Evolutionary conservation across 2,329 filamentous ascomycete genomes (phyloP), one percentile per base, ranked within the genome.

Genomic region (Leptodontidium sp.): DNA sequence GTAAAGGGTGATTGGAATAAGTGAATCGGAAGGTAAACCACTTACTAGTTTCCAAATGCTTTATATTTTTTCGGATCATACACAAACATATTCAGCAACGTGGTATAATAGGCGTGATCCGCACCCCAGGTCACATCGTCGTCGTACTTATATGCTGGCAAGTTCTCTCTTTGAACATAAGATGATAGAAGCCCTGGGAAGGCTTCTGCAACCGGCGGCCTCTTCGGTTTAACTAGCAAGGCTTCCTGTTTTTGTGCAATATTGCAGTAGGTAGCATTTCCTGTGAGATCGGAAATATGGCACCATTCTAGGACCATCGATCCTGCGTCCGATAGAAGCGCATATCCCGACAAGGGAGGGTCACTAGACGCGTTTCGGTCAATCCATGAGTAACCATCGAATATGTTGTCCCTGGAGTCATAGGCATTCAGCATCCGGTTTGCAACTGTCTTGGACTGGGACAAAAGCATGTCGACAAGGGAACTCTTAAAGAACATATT

Each of bases 401-500:
- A 45, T 45, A 45, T 45, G 40, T 45, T 45, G 40, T 45, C 40
- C 40, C 40, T 45, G 40, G 40, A 45, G 40, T 45, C 40, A 45
- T 45, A 45, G 40, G 40, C 40, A 45, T 45, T 45, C 40, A 45
- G 40, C 40, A 45, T 45, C 40, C 40, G 40, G 40, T 45, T 45
- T 45, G 40, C 40, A 45, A 45, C 40, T 45, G 40, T 45, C 40
- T 45, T 45, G 40, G 40, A 45, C 40, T 45, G 40, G 40, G 40
- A 45, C 40, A 45, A 45, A 45, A 45, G 40, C 40, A 45, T 45
- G 40, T 45, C 40, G 40, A 45, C 40, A 45, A 45, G 40, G 40
- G 40, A 45, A 45, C 40, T 45, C 40, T 45, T 45, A 45, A 45
- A 45, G 40, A 45, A 45, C 40, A 45, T 45, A 45, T 45, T 45